Conservation (phyloP, 306 rosid species). For the Trifolium pratense region DNA sequence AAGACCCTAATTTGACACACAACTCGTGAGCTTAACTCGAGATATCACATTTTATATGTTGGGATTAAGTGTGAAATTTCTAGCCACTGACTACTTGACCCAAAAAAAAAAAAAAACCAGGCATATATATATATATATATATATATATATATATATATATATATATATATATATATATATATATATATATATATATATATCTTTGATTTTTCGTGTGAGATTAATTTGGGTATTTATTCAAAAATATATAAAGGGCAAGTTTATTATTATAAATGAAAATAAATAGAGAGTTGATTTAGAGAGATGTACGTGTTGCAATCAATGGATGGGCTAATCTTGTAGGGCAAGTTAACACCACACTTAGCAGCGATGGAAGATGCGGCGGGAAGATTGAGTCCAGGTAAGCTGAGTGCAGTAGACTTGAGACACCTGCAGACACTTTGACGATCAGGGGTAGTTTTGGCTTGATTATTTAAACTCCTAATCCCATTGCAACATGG, state of each 20-base stretch:
- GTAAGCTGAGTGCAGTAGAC: neutral
- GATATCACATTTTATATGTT: too few relatives aligned
- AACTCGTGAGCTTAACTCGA: too few relatives aligned
- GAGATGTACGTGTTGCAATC: conserved; percentile 48
- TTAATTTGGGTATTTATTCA: neutral
- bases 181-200: too few relatives aligned
- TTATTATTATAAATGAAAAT: neutral
- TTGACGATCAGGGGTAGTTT: conserved; percentile 31
- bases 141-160: too few relatives aligned
- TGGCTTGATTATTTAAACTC: neutral
- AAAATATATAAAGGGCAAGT: neutral
- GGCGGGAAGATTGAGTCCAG: conserved; percentile 8
- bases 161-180: too few relatives aligned
- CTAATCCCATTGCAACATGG: conserved; percentile 36
- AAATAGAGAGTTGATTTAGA: neutral
- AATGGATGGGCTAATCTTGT: conserved; percentile 49
- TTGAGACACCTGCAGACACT: conserved; percentile 40
- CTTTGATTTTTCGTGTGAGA: too few relatives aligned
- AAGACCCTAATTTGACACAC: too few relatives aligned
- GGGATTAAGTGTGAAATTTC: too few relatives aligned
- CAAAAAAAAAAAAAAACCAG: too few relatives aligned
- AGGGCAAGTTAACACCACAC: conserved; percentile 54
- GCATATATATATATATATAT: too few relatives aligned
- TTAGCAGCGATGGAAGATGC: neutral
- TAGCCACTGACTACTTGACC: too few relatives aligned